Evolutionary conservation across 176 grass and related monocot species (phyloP), one percentile per base, ranked within the genome.

Genomic region (Musa beccarii): DNA sequence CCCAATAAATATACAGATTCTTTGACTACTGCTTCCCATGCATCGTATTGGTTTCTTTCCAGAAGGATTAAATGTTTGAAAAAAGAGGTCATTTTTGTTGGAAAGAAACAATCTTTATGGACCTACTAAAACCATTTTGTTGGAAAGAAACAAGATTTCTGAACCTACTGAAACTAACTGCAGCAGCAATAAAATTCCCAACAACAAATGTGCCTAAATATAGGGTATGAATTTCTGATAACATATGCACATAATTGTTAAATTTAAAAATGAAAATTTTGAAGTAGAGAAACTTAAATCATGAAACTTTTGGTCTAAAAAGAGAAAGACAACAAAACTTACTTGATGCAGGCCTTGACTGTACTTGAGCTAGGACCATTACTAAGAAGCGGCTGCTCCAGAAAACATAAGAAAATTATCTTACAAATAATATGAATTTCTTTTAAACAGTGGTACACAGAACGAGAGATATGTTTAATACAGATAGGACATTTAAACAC

Each of bases 381-480:
- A 54, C 81, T 72, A 51, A 86, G 75, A 68, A 86, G 72, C 77
- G 86, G 84, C 89, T 92, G 84, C 69, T 72, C 79, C 85, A n/a
- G 53, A 61, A 84, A 72, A 81, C 25, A 74, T 77, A 64, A 43
- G 28, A 24, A 64, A 76, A 24, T 73, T 84, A 65, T 11, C 52
- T 76, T 63, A 49, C 55, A 76, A 76, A 53, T 23, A 55, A 73
- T 11, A 50, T 16, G 51, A 50, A 11, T 17, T 19, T 54, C 53
- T 24, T 49, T 28, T 76, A 63, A 59, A 13, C 73, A 75, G 24
- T 76, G 54, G 15, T 43, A 19, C 14, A 76, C 19, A 76, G 11
- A 62, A 13, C 63, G 11, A 66, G 5, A 10, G 3, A 28, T 26
- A 43, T 66, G 11, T 66, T 28, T 66, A 14, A 66, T 25, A 66